phyloP scores from a whole-genome alignment of 1,139 yeast genomes.

The Geotrichum armillariae region DNA sequence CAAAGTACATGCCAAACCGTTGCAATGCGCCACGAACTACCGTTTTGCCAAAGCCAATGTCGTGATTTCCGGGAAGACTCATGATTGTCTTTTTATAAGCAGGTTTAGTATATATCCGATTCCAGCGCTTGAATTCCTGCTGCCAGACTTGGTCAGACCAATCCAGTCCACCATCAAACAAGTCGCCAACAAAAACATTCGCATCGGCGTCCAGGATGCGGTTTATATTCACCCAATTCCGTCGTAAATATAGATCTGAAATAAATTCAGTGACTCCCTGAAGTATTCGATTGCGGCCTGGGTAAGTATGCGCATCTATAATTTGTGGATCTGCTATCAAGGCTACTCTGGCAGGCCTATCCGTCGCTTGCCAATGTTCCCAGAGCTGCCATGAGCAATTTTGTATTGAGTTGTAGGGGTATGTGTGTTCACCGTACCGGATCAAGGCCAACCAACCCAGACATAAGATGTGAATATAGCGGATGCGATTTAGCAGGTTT shows the following conservation, averaged over 20 bases:
- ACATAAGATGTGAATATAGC: conserved; percentile 26
- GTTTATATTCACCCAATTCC: conserved; percentile 71
- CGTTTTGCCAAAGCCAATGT: conserved; percentile 84
- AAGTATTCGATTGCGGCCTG: conserved; percentile 39
- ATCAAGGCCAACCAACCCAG: conserved; percentile 52
- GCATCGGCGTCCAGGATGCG: conserved; percentile 67
- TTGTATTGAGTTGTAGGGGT: conserved; percentile 50
- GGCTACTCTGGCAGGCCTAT: conserved; percentile 59
- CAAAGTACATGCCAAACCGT: conserved; percentile 72
- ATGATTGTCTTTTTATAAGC: conserved; percentile 47
- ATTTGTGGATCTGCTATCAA: conserved; percentile 92
- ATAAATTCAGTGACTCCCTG: conserved; percentile 41
- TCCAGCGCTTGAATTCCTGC: conserved; percentile 69
- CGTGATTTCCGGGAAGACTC: conserved; percentile 91
- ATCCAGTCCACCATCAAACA: conserved; percentile 93
- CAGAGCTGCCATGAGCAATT: conserved; percentile 64
- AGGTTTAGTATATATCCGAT: conserved; percentile 56
- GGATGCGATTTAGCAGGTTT: background rate
- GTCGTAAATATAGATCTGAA: conserved; percentile 74
- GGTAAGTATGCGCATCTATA: conserved; percentile 71
- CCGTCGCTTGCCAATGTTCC: conserved; percentile 51
- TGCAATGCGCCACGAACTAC: conserved; percentile 52
- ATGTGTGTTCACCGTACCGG: conserved; percentile 61
- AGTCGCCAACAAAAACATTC: conserved; percentile 80
- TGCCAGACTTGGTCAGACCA: conserved; percentile 72